Evolutionary conservation across 768 basidiomycete genomes (phyloP).

Genomic region (Lactifluus echinatus): DNA sequence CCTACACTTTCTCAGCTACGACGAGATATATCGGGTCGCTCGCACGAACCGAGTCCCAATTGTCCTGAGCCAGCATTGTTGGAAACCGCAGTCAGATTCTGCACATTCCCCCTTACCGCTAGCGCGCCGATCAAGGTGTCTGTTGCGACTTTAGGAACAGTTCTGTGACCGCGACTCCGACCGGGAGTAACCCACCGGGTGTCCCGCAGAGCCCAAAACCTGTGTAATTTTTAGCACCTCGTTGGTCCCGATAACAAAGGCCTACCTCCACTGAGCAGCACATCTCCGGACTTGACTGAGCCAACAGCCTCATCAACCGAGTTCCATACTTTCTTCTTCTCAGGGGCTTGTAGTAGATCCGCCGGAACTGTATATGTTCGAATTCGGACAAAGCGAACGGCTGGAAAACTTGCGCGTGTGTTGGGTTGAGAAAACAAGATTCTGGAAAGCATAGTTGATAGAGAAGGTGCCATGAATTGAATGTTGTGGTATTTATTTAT

Average conservation of each 20-base stretch:
- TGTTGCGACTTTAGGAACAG: slow-evolving; percentile 23
- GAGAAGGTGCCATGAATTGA: not conserved
- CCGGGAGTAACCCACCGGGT: slow-evolving; percentile 44
- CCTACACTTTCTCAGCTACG: slow-evolving; percentile 40
- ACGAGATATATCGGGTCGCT: not conserved
- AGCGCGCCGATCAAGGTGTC: slow-evolving; percentile 82
- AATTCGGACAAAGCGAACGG: slow-evolving; percentile 3
- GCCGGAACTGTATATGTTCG: slow-evolving; percentile 11
- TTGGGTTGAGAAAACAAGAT: not conserved
- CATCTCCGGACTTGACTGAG: slow-evolving; percentile 73
- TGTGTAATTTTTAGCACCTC: slow-evolving; percentile 24
- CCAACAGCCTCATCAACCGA: slow-evolving; percentile 77
- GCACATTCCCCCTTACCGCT: slow-evolving; percentile 63
- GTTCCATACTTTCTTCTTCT: slow-evolving; percentile 61
- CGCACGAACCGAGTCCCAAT: slow-evolving; percentile 53
- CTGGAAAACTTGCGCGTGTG: not conserved
- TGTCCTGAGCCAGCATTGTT: slow-evolving; percentile 78
- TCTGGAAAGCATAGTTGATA: not conserved
- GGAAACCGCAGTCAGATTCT: slow-evolving; percentile 69
- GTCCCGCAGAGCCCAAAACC: slow-evolving; percentile 89
- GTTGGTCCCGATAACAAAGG: not conserved
- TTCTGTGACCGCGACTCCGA: not conserved
- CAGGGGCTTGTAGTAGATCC: slow-evolving; percentile 27
- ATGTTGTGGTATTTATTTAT: not conserved
- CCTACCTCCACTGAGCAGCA: slow-evolving; percentile 76